These are phyloP conservation scores for Golubevia sp. DNA, from an alignment of 1,284 basidiomycete species.

Conservation along the genomic window DNA sequence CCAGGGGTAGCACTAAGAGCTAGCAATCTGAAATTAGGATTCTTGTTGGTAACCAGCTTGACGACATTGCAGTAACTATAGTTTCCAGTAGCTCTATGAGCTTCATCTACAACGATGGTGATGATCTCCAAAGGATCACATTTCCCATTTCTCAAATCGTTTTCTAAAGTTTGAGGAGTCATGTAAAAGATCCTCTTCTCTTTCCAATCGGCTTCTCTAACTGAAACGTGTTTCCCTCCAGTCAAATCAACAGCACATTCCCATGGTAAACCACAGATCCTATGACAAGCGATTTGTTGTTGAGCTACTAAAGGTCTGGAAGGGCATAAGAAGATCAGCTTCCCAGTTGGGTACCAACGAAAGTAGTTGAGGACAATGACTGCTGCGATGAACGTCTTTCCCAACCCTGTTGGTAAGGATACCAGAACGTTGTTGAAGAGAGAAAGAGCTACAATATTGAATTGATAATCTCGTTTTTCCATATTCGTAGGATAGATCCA, in stretches of 20 bases:
- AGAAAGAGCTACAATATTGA: slow-evolving; percentile 84
- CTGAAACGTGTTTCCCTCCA: slow-evolving; percentile 67
- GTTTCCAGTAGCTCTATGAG: slow-evolving; percentile 88
- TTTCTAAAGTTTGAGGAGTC: slow-evolving; percentile 94
- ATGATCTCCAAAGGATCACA: slow-evolving; percentile 81
- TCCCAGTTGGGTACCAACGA: slow-evolving; percentile 90
- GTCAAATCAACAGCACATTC: slow-evolving; percentile 84
- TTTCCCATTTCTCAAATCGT: slow-evolving; percentile 76
- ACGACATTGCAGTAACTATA: slow-evolving; percentile 91
- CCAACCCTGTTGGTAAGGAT: slow-evolving; percentile 90
- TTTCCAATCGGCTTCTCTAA: slow-evolving; percentile 67
- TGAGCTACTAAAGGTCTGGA: slow-evolving; percentile 94
- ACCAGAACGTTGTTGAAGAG: slow-evolving; percentile 94
- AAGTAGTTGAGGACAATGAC: slow-evolving; percentile 81
- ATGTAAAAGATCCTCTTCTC: slow-evolving; percentile 93
- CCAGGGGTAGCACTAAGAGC: slow-evolving; percentile 96
- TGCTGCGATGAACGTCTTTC: slow-evolving; percentile 98
- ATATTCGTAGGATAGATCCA: slow-evolving; percentile 93
- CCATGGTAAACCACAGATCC: slow-evolving; percentile 90
- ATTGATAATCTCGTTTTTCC: slow-evolving; percentile 90
- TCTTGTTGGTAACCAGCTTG: slow-evolving; percentile 86
- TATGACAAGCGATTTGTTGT: slow-evolving; percentile 83
- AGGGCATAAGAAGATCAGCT: slow-evolving; percentile 92
- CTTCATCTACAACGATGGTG: slow-evolving; percentile 88
- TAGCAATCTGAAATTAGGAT: slow-evolving; percentile 88